Base-by-base conservation (phyloP, 1,284 basidiomycete genomes). In the Apiotrichum laibachii region DNA sequence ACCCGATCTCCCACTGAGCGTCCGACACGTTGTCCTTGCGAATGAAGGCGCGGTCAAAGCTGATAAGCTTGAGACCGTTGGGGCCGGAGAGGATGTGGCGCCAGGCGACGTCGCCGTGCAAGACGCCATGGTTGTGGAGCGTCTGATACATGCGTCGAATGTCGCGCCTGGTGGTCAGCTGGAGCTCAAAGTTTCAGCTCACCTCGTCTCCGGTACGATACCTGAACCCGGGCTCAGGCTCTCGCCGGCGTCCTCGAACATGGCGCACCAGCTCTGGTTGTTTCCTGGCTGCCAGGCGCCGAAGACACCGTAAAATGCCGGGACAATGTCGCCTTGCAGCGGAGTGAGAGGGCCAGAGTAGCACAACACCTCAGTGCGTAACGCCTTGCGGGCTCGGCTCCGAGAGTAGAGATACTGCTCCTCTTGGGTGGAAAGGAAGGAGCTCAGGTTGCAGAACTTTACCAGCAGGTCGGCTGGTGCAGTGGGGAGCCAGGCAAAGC, bases 101-200 rank as follows among this genome's bases (percentile, higher is more conserved):
- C 61, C 61, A 59, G 18, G 16, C 43, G 5, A 62, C 48, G 26
- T 53, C 50, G 39, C 21, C 34, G 57, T 62, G 61, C 7, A 62
- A 22, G 4, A 62, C 55, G 3, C 57, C 61, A 6, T 50, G 46
- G 7, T 42, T 48, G 51, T 62, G 61, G 1, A 62, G 37, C 7
- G 21, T 45, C 19, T 19, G 15, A 39, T 62, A 59, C 45, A 56
- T 48, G 11, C 33, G 21, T 7, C 53, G 53, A n/a, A 59, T 55
- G 19, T 37, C 33, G 13, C 31, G 10, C n/a, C 50, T 52, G 50
- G 10, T 12, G 5, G 50, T 51, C 37, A 51, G 50, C 26, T 22
- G n/a, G n/a, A n/a, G n/a, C n/a, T n/a, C n/a, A n/a, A n/a, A n/a
- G n/a, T n/a, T n/a, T n/a, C n/a, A 22, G 21, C 54, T 22, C n/a